phyloP scores from a whole-genome alignment of 371 early-diverging fungal genomes.

The Entomophthora muscae region DNA sequence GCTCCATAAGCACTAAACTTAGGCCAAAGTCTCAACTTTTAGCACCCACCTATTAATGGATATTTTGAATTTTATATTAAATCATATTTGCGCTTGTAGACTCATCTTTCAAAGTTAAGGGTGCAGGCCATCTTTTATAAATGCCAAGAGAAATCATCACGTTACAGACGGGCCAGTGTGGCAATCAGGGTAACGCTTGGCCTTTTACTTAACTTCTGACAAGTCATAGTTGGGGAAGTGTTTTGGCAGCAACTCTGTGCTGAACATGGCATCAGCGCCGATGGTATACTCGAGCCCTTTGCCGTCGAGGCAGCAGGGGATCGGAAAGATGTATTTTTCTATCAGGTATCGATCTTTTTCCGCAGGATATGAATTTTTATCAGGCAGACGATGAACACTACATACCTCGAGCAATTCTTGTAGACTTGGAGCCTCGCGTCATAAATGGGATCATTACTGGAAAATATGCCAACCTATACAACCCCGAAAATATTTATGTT shows the following conservation, averaged over 20 bases:
- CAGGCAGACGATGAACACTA: constrained; percentile 87
- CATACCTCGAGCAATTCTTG: constrained; percentile 77
- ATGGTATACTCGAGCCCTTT: constrained; percentile 70
- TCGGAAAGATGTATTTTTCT: constrained; percentile 98
- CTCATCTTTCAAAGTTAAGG: no score
- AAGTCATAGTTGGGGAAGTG: constrained; percentile 59
- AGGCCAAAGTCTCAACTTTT: no score
- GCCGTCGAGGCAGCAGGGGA: constrained; percentile 72
- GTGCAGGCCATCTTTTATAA: no score
- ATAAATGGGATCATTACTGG: constrained; percentile 50
- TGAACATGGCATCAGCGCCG: constrained; percentile 76
- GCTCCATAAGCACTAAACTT: no score
- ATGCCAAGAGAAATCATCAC: constrained; percentile 87
- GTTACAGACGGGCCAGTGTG: constrained; percentile 92
- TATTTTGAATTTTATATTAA: no score
- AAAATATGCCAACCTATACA: constrained; percentile 62
- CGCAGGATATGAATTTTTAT: not conserved
- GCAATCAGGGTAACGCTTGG: constrained; percentile 66
- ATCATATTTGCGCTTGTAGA: no score
- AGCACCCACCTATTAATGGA: no score
- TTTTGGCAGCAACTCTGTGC: constrained; percentile 82
- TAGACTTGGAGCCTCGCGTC: constrained; percentile 91
- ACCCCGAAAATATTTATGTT: constrained; percentile 80
- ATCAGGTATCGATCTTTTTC: constrained; percentile 46
- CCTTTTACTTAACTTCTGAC: constrained; percentile 9